Evolutionary conservation across 768 basidiomycete genomes (phyloP).

Genomic region (Naganishia vishniacii): DNA sequence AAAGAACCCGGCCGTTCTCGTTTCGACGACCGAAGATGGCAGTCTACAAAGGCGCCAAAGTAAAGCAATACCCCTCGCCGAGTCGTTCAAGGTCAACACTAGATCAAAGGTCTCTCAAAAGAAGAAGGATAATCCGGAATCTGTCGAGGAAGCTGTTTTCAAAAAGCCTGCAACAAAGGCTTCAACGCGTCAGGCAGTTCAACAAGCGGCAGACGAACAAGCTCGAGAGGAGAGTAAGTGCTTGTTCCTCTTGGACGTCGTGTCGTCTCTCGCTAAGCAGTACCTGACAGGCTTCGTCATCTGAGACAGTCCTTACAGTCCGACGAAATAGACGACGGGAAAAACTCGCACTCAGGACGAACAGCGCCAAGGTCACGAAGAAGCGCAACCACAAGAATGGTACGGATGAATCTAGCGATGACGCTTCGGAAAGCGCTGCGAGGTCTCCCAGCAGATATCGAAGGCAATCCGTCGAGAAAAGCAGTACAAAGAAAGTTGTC

Average conservation of each 20-base stretch:
- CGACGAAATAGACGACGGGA: constrained; percentile 3
- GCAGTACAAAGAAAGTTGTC: not conserved
- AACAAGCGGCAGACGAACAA: not conserved
- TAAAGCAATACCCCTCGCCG: not conserved
- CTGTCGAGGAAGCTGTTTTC: too few species aligned
- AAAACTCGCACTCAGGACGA: not conserved
- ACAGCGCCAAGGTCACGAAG: not conserved
- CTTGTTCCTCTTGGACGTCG: too few species aligned
- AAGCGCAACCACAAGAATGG: not conserved
- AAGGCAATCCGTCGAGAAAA: not conserved
- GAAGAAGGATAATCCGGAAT: too few species aligned
- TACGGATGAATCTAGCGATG: not conserved
- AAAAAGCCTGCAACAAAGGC: not conserved
- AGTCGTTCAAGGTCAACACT: not conserved
- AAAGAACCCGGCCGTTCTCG: too few species aligned
- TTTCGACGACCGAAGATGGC: too few species aligned
- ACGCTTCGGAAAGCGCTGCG: not conserved
- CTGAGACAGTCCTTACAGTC: constrained; percentile 1
- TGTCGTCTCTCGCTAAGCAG: constrained; percentile 1
- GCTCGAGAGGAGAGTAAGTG: constrained; percentile 12
- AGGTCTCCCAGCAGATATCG: not conserved
- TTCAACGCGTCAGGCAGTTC: not conserved
- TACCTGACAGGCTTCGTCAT: not conserved
- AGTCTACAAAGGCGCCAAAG: too few species aligned
- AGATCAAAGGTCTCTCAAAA: not conserved